Evolutionary conservation across 2,329 filamentous ascomycete species (phyloP), one percentile per base, ranked within the genome.

Genomic region (Alternaria triticimaculans): DNA sequence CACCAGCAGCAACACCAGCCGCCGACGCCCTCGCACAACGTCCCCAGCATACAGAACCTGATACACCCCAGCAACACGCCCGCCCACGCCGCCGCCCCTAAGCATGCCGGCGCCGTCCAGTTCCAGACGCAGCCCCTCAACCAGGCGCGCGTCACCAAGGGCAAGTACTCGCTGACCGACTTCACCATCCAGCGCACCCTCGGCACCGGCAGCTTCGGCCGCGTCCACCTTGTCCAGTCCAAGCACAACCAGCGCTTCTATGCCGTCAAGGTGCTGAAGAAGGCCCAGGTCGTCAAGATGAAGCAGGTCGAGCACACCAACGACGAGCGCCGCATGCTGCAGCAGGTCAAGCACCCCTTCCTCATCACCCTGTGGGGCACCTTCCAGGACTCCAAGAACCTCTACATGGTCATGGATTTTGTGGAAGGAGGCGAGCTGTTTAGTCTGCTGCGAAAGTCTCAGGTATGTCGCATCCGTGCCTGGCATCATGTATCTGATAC

Each of bases 341-440:
- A 93, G 79, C 92, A 97, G 80, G 96, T 98, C 80, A 97, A 97
- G 81, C 95, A 99, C 82, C 94, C 96, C 12, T 99, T 99, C 83
- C 86, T 99, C 68, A 96, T 99, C 78, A 99, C 96, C 2, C 86
- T 99, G 44, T 99, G 96, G 96, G 96, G 96, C 62, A 99, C 96
- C 10, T 99, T 98, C 81, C 95, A 98, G 80, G 96, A 99, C 77
- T 88, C 90, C 55, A 94, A 90, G 83, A 98, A 97, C 79, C 85
- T 99, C 37, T 99, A 99, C 87, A 99, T 99, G 96, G 96, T 99
- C 75, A 99, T 99, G 96, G 96, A 99, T 81, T 99, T 99, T 84
- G 95, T 99, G 58, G 96, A 99, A 82, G 96, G 96, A 72, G 96
- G 96, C 76, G 96, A 99, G 85, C 86, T 99, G 58, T 99, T 99